These are phyloP conservation scores for Asclepias syriaca DNA, from an alignment of 257 asterid genomes.

Conservation along the genomic window DNA sequence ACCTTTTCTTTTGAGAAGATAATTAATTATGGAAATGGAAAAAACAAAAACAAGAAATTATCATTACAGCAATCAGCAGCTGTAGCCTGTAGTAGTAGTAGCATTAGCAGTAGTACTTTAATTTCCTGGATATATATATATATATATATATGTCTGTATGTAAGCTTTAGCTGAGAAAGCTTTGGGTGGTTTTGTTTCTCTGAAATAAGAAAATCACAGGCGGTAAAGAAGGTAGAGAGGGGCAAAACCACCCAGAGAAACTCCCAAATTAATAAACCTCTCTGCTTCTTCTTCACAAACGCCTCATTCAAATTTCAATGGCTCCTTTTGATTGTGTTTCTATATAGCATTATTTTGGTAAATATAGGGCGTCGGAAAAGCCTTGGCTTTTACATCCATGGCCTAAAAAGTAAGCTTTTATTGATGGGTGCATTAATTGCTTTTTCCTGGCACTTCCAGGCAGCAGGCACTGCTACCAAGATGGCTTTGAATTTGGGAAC, in stretches of 20 bases:
- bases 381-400: too few relatives aligned
- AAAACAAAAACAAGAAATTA: neutral
- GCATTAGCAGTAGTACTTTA: too few relatives aligned
- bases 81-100: too few relatives aligned
- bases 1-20: neutral
- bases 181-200: neutral
- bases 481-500: neutral
- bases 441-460: neutral
- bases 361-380: neutral
- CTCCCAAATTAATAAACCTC: neutral
- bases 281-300: neutral
- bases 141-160: too few relatives aligned
- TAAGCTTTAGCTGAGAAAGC: too few relatives aligned
- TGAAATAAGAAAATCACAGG: neutral
- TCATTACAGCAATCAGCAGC: too few relatives aligned
- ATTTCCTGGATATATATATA: too few relatives aligned
- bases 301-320: slow-evolving; percentile 11
- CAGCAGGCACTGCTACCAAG: neutral
- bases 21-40: neutral
- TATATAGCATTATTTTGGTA: neutral
- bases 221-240: neutral
- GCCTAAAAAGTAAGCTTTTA: too few relatives aligned
- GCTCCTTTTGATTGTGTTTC: neutral
- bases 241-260: slow-evolving; percentile 6
- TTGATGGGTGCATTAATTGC: neutral